These are phyloP conservation scores for Calocybe gambosa DNA, from an alignment of 1,284 basidiomycete genomes.

Conservation along the genomic window DNA sequence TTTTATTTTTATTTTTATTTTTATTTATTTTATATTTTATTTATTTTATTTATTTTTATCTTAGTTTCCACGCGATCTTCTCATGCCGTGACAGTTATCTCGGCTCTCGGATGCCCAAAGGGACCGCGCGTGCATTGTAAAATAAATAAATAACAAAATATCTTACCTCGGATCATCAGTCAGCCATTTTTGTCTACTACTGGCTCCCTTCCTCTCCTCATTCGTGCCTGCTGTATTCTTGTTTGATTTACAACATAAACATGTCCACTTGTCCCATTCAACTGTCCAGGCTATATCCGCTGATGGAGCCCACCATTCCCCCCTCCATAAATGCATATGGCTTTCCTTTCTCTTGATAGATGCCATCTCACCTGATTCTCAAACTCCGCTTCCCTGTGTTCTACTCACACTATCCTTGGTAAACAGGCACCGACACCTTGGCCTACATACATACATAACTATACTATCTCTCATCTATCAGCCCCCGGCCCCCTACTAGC, in stretches of 20 bases:
- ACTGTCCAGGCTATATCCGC: constrained; percentile 3
- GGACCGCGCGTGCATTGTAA: no score
- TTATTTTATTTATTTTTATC: constrained; percentile 11
- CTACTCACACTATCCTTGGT: not conserved
- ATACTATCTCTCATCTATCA: no score
- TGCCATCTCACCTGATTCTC: constrained; percentile 6
- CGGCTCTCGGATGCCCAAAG: constrained; percentile 11
- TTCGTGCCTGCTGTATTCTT: not conserved
- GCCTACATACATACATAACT: not conserved
- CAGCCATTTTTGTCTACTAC: not conserved
- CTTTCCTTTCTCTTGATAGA: constrained; percentile 1
- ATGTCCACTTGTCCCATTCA: not conserved
- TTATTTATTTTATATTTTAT: constrained; percentile 8
- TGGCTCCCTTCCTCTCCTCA: no score
- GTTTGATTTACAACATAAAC: not conserved
- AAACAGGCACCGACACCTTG: not conserved
- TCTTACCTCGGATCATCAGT: constrained; percentile 12
- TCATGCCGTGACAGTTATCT: constrained; percentile 26
- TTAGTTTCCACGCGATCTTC: constrained; percentile 22
- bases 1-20: constrained; percentile 8
- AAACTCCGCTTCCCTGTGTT: constrained; percentile 9
- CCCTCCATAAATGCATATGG: constrained; percentile 1
- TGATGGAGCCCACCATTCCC: not conserved
- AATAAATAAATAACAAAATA: not conserved
- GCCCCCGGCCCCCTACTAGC: no score